Percentiles rank a stretch among this genome's conserved stretches.
phyloP scores from a whole-genome alignment of 148 eudicot species.

The Salicornia ramosissima region DNA sequence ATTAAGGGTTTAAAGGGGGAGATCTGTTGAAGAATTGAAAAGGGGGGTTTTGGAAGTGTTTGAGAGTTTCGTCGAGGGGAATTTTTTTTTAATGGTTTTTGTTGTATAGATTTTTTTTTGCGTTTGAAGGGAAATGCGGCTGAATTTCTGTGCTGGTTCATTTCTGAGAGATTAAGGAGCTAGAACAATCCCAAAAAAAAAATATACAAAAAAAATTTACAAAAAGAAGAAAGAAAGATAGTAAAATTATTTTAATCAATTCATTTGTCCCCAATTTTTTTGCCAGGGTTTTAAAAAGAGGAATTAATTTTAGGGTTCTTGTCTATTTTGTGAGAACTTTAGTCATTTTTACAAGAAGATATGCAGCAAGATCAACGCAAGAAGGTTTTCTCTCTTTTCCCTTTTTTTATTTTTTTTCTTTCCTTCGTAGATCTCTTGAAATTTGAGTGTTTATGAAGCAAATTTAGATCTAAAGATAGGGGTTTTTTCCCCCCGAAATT shows the following conservation, averaged over 20 bases:
- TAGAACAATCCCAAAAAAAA: too few relatives aligned
- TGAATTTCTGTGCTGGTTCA: slow-evolving; percentile 32
- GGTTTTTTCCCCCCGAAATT: background rate
- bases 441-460: slow-evolving; percentile 27
- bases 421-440: background rate
- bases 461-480: slow-evolving; percentile 11
- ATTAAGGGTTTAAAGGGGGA: background rate
- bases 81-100: background rate
- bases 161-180: background rate
- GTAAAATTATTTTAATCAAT: background rate
- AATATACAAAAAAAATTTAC: background rate
- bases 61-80: slow-evolving; percentile 27
- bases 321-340: background rate
- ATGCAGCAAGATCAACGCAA: slow-evolving; percentile 69
- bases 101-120: background rate
- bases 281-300: background rate
- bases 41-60: slow-evolving; percentile 10
- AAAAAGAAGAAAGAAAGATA: background rate
- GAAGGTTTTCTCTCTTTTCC: slow-evolving; percentile 40
- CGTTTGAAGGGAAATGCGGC: slow-evolving; percentile 40
- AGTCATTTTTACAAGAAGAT: slow-evolving; percentile 13
- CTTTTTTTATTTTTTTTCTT: background rate
- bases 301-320: slow-evolving; percentile 11
- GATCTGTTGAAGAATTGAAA: slow-evolving; percentile 3
- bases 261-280: background rate